A percentile compares a stretch with the other conserved stretches of the same genome.
Conservation (phyloP, 2,329 filamentous ascomycete genomes). For the Colletotrichum melonis region DNA sequence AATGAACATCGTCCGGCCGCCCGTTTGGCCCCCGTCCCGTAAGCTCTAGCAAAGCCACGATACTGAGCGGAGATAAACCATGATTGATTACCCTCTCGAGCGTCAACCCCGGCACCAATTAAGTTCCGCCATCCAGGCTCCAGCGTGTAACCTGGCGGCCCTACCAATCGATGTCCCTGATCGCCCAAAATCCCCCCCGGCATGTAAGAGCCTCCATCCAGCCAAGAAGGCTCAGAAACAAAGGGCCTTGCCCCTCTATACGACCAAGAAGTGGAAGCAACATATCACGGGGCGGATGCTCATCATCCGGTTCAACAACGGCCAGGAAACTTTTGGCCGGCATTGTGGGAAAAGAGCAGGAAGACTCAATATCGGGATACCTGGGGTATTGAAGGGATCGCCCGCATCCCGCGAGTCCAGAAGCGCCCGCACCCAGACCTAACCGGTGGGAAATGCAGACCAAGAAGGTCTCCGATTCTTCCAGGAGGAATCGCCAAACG, state of each 20-base stretch:
- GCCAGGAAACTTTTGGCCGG: slow-evolving; percentile 1
- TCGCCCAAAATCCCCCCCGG: neutral
- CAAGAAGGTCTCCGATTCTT: slow-evolving; percentile 3
- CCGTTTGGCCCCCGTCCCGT: slow-evolving; percentile 2
- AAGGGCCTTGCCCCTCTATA: neutral
- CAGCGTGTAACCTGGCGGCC: neutral
- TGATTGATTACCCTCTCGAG: slow-evolving; percentile 12
- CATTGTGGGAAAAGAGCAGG: neutral
- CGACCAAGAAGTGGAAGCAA: slow-evolving; percentile 7
- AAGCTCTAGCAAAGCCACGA: slow-evolving; percentile 2
- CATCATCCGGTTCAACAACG: slow-evolving; percentile 18
- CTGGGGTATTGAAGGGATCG: slow-evolving; percentile 17
- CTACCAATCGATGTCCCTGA: slow-evolving; percentile 7
- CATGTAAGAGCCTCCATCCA: neutral
- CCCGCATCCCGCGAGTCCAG: slow-evolving; percentile 6
- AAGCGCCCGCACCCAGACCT: slow-evolving; percentile 17
- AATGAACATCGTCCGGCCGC: neutral
- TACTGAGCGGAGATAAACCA: neutral
- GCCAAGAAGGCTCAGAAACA: slow-evolving; percentile 20
- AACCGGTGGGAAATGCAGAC: slow-evolving; percentile 8
- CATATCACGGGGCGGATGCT: slow-evolving; percentile 19
- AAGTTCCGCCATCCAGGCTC: slow-evolving; percentile 3
- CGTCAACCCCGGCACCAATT: slow-evolving; percentile 5
- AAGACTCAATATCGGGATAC: neutral
- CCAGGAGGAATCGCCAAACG: neutral